Evolutionary conservation across 2,329 filamentous ascomycete species (phyloP).

Genomic region (Fusarium sp.): DNA sequence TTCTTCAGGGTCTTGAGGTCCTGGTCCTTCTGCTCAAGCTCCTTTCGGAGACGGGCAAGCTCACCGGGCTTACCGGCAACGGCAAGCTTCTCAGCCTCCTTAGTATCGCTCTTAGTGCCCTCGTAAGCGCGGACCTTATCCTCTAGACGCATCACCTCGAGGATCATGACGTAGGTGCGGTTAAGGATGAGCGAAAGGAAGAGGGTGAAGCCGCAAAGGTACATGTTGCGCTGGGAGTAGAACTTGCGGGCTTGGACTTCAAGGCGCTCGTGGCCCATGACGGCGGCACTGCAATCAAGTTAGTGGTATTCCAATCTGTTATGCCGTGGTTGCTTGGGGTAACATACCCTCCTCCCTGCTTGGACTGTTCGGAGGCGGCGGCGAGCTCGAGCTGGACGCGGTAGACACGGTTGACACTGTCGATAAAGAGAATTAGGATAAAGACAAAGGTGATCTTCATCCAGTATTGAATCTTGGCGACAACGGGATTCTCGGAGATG

Average conservation of each 20-base stretch:
- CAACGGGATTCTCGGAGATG: slow-evolving; percentile 84
- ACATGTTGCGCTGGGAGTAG: slow-evolving; percentile 99
- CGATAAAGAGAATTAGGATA: slow-evolving; percentile 96
- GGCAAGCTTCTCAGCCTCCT: slow-evolving; percentile 77
- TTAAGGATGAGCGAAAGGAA: slow-evolving; percentile 99
- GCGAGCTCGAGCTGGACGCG: slow-evolving; percentile 91
- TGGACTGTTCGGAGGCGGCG: slow-evolving; percentile 69
- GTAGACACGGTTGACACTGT: slow-evolving; percentile 95
- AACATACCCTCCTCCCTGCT: slow-evolving; percentile 58
- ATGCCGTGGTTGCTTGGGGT: neutral
- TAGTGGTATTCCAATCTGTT: slow-evolving; percentile 25
- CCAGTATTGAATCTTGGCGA: slow-evolving; percentile 96
- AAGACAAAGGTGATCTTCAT: slow-evolving; percentile 99
- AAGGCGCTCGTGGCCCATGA: slow-evolving; percentile 92
- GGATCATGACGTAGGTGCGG: slow-evolving; percentile 97
- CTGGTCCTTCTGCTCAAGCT: slow-evolving; percentile 81
- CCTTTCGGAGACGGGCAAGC: slow-evolving; percentile 73
- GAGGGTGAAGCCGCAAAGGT: slow-evolving; percentile 98
- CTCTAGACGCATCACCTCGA: slow-evolving; percentile 90
- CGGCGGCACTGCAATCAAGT: slow-evolving; percentile 60
- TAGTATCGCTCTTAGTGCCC: slow-evolving; percentile 61
- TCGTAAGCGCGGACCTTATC: slow-evolving; percentile 88
- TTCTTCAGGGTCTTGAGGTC: slow-evolving; percentile 92
- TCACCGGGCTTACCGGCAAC: slow-evolving; percentile 79
- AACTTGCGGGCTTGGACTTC: slow-evolving; percentile 99